Conservation (phyloP, 2,329 filamentous ascomycete species). For the Cladophialophora carrionii region DNA sequence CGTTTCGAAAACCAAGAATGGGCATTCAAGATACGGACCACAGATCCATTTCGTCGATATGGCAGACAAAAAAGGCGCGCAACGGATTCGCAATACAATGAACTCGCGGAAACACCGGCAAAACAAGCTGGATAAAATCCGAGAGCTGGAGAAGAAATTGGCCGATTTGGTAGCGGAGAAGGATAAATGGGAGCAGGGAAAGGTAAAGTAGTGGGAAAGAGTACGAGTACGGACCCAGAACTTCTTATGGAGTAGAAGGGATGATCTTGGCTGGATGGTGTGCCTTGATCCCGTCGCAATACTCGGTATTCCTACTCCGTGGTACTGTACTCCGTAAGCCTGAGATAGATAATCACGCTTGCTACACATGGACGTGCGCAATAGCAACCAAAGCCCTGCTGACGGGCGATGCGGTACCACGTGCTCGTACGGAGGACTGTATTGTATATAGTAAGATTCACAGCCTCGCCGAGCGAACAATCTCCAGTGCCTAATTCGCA, state of each 20-base stretch:
- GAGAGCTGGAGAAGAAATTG: conserved; percentile 37
- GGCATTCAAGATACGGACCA: conserved; percentile 7
- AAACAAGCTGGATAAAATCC: conserved; percentile 37
- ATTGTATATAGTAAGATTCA: background rate
- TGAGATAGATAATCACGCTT: background rate
- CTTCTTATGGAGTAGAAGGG: too few relatives aligned
- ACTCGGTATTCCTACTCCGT: background rate
- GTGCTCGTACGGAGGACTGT: background rate
- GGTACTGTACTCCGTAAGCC: too few relatives aligned
- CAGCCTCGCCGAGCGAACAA: background rate
- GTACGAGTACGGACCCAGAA: background rate
- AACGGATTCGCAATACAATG: conserved; percentile 37
- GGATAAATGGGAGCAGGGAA: conserved; percentile 26
- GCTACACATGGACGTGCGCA: background rate
- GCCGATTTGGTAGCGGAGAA: conserved; percentile 31
- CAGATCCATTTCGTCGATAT: conserved; percentile 38
- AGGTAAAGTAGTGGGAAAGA: background rate
- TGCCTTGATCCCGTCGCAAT: background rate
- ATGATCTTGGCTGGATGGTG: background rate
- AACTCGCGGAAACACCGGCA: conserved; percentile 38
- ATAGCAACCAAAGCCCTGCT: background rate
- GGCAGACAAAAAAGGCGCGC: conserved; percentile 36
- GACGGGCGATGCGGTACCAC: background rate
- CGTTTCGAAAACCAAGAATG: background rate
- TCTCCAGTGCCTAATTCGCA: too few relatives aligned